Conservation (phyloP, 2,329 filamentous ascomycete genomes). For the Sclerotinia minor region DNA sequence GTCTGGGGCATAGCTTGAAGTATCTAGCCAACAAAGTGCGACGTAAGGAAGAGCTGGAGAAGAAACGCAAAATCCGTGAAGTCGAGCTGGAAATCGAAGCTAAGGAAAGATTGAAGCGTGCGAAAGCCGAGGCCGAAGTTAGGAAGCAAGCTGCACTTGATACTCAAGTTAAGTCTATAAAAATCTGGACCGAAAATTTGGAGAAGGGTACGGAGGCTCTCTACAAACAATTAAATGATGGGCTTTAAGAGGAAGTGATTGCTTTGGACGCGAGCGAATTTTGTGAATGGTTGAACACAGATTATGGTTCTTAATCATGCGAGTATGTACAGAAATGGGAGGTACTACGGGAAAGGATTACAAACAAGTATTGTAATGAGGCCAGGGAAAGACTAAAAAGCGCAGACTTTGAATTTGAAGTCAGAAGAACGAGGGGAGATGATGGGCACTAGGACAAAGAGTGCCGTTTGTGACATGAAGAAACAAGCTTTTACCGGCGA, state of each 20-base stretch:
- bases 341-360: slow-evolving; percentile 80
- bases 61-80: slow-evolving; percentile 39
- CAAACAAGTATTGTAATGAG: slow-evolving; percentile 92
- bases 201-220: slow-evolving; percentile 37
- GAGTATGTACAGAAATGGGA: slow-evolving; percentile 81
- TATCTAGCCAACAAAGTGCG: slow-evolving; percentile 50
- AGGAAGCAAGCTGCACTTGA: slow-evolving; percentile 29
- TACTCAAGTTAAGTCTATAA: slow-evolving; percentile 31
- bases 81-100: slow-evolving; percentile 39
- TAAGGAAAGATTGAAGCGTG: slow-evolving; percentile 32
- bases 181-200: slow-evolving; percentile 33
- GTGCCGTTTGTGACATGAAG: slow-evolving; percentile 1
- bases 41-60: slow-evolving; percentile 41
- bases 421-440: slow-evolving; percentile 87
- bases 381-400: slow-evolving; percentile 85
- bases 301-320: slow-evolving; percentile 72
- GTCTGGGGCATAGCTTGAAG: slow-evolving; percentile 50
- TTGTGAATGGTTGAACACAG: slow-evolving; percentile 42
- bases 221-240: slow-evolving; percentile 37
- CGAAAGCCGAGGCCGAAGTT: slow-evolving; percentile 30
- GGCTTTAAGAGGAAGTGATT: slow-evolving; percentile 33
- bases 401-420: slow-evolving; percentile 75
- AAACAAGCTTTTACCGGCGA: neutral
- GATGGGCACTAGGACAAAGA: slow-evolving; percentile 55
- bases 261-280: neutral